A percentile compares a stretch with the other conserved stretches of the same genome.
phyloP scores from a whole-genome alignment of 129 eudicot species.

The Erigeron canadensis region DNA sequence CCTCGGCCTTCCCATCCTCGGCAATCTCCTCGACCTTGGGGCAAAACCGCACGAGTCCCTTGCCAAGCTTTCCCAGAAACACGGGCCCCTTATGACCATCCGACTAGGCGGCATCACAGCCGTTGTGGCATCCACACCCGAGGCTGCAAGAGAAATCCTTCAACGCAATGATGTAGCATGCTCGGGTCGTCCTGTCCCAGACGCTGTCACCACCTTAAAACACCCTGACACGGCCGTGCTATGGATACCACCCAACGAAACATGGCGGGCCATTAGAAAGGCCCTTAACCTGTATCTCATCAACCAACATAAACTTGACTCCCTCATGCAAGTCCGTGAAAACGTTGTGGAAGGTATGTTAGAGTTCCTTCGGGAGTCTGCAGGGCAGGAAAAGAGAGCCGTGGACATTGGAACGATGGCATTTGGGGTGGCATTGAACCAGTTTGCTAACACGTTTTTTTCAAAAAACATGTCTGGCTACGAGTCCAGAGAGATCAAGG shows the following conservation, averaged over 20 bases:
- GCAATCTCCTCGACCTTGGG: constrained; percentile 45
- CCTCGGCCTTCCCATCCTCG: constrained; percentile 42
- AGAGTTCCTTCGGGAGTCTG: constrained; percentile 26
- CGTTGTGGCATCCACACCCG: constrained; percentile 55
- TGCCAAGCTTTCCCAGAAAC: constrained; percentile 36
- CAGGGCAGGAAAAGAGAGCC: constrained; percentile 14
- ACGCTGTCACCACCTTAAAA: constrained; percentile 34
- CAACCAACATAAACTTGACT: constrained; percentile 40
- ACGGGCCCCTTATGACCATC: constrained; percentile 65
- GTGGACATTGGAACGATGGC: constrained; percentile 43
- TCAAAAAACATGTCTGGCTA: background rate
- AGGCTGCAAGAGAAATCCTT: constrained; percentile 57
- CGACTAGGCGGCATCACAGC: constrained; percentile 48
- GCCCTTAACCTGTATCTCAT: constrained; percentile 43
- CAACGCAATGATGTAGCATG: constrained; percentile 51
- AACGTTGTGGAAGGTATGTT: constrained; percentile 38
- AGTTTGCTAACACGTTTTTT: background rate
- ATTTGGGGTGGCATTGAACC: constrained; percentile 28
- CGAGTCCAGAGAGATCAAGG: constrained; percentile 22
- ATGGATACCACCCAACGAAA: constrained; percentile 42
- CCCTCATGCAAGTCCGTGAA: constrained; percentile 37
- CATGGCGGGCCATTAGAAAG: constrained; percentile 47
- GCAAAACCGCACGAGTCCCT: constrained; percentile 46
- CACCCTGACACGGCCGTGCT: constrained; percentile 36
- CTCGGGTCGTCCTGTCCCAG: constrained; percentile 45